These are phyloP conservation scores for Aphanomyces euteiches DNA, from an alignment of 352 stramenopile species.

Conservation along the genomic window DNA sequence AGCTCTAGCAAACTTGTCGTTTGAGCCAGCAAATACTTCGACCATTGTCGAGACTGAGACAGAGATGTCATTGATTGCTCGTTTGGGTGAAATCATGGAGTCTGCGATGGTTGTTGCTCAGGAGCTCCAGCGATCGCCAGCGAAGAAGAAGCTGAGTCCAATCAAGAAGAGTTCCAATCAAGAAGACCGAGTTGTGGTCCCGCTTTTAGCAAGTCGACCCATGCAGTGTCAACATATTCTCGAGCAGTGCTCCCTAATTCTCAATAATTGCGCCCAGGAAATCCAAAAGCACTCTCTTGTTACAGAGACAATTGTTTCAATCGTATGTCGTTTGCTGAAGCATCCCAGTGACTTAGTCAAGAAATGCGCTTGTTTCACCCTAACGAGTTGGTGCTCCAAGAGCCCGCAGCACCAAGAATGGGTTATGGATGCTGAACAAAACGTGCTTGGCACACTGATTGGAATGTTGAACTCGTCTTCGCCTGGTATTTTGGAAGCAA, in stretches of 20 bases:
- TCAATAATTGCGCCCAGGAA: constrained; percentile 57
- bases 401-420: constrained; percentile 42
- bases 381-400: constrained; percentile 63
- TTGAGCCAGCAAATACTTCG: constrained; percentile 43
- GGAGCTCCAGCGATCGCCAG: neutral
- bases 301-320: constrained; percentile 39
- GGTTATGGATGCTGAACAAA: constrained; percentile 40
- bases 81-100: constrained; percentile 28
- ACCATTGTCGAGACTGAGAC: constrained; percentile 41
- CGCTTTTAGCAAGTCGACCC: constrained; percentile 4
- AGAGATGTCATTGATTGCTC: neutral
- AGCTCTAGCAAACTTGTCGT: constrained; percentile 66
- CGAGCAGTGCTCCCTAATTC: constrained; percentile 58
- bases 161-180: constrained; percentile 36
- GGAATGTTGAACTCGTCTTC: constrained; percentile 62
- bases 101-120: constrained; percentile 12
- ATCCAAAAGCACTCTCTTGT: constrained; percentile 31
- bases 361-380: constrained; percentile 60
- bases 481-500: constrained; percentile 53
- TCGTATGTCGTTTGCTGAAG: constrained; percentile 50
- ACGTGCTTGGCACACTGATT: constrained; percentile 47
- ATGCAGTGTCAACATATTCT: constrained; percentile 39
- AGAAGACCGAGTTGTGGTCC: constrained; percentile 48
- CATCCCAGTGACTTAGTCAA: constrained; percentile 69
- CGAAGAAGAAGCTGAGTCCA: constrained; percentile 26